phyloP scores from a whole-genome alignment of 2,329 filamentous ascomycete species.

The Pseudonectria foliicola region DNA sequence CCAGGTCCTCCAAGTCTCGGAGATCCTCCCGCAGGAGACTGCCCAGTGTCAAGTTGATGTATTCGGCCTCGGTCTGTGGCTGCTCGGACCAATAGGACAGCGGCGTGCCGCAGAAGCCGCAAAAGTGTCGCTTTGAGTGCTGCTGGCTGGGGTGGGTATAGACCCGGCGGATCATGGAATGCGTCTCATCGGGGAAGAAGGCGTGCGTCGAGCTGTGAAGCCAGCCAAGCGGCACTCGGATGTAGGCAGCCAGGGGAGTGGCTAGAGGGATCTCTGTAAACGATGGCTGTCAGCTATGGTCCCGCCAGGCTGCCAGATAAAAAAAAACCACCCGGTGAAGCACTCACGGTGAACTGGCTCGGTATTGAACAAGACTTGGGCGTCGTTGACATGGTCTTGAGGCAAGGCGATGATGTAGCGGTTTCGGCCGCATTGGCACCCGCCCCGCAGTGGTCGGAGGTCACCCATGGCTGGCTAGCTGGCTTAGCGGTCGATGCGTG shows the following conservation, averaged over 20 bases:
- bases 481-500: no score
- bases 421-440: slow-evolving; percentile 81
- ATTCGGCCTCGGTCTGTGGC: slow-evolving; percentile 63
- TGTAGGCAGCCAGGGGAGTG: slow-evolving; percentile 69
- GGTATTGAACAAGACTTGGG: slow-evolving; percentile 69
- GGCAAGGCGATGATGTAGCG: slow-evolving; percentile 71
- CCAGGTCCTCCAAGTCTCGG: slow-evolving; percentile 64
- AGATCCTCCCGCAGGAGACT: slow-evolving; percentile 67
- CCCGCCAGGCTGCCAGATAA: no score
- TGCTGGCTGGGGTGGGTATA: slow-evolving; percentile 55
- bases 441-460: slow-evolving; percentile 57
- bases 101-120: slow-evolving; percentile 84
- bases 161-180: slow-evolving; percentile 55
- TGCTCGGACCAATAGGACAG: slow-evolving; percentile 77
- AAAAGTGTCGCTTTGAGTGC: slow-evolving; percentile 68
- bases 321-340: neutral
- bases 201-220: slow-evolving; percentile 70
- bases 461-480: slow-evolving; percentile 37
- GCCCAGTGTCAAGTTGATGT: slow-evolving; percentile 74
- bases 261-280: slow-evolving; percentile 60
- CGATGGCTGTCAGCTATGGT: slow-evolving; percentile 6
- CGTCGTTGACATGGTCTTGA: slow-evolving; percentile 43
- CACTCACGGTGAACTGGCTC: slow-evolving; percentile 64
- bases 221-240: slow-evolving; percentile 75
- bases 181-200: slow-evolving; percentile 71